These are phyloP conservation scores for Cladorrhinum sp. DNA, from an alignment of 2,329 filamentous ascomycete species.

Conservation along the genomic window DNA sequence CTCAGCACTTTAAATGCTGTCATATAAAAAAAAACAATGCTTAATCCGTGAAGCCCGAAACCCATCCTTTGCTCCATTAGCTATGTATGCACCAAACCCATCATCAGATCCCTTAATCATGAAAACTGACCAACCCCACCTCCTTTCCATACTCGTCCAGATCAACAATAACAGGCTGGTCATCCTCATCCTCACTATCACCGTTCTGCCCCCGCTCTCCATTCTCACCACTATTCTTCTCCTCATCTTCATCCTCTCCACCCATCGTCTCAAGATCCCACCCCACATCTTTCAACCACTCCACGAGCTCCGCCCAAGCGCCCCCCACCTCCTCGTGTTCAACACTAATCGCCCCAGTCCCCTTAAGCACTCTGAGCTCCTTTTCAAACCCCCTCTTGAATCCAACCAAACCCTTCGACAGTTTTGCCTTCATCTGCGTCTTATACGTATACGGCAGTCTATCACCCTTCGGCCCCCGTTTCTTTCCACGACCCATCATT, in stretches of 20 bases:
- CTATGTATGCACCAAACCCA: background rate
- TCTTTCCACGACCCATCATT: background rate
- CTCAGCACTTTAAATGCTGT: no score
- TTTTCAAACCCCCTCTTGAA: slow-evolving; percentile 51
- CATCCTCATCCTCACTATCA: slow-evolving; percentile 50
- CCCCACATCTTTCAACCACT: slow-evolving; percentile 45
- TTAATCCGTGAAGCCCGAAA: no score
- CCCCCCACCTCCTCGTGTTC: slow-evolving; percentile 37
- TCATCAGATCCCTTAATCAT: slow-evolving; percentile 3
- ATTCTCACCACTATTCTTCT: slow-evolving; percentile 38
- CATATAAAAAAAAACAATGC: no score
- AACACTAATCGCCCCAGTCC: background rate
- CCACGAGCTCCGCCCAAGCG: slow-evolving; percentile 49
- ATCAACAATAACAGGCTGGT: slow-evolving; percentile 51
- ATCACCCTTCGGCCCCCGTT: slow-evolving; percentile 18
- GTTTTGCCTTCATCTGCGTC: slow-evolving; percentile 30
- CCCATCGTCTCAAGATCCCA: slow-evolving; percentile 49
- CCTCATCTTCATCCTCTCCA: background rate
- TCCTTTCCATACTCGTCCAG: slow-evolving; percentile 52
- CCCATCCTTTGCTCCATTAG: no score
- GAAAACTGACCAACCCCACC: slow-evolving; percentile 48
- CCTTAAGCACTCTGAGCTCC: background rate
- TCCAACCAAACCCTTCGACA: slow-evolving; percentile 49
- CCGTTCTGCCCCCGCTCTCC: slow-evolving; percentile 36
- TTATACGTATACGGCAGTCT: slow-evolving; percentile 33